Evolutionary conservation across 2,329 filamentous ascomycete species (phyloP).

Genomic region (Colletotrichum gigasporum): DNA sequence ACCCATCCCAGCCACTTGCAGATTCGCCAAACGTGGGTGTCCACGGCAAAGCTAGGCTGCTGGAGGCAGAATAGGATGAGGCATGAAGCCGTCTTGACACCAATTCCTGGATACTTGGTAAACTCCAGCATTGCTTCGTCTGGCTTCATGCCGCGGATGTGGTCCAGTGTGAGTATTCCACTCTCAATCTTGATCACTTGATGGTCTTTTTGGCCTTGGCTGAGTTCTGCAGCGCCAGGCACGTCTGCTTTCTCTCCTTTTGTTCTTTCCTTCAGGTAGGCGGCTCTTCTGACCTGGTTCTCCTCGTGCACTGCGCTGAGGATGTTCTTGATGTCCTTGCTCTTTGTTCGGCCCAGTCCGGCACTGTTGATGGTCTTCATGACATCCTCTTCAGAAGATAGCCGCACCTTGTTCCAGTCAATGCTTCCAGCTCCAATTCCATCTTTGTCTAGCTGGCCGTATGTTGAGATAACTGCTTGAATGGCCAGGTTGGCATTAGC

Average conservation of each 20-base stretch:
- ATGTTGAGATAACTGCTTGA: conserved; percentile 68
- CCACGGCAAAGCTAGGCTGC: conserved; percentile 64
- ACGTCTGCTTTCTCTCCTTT: conserved; percentile 52
- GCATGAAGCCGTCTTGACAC: conserved; percentile 66
- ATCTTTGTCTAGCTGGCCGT: conserved; percentile 68
- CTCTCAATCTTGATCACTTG: conserved; percentile 67
- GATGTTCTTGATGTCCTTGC: conserved; percentile 76
- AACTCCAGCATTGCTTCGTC: conserved; percentile 61
- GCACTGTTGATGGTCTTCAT: conserved; percentile 75
- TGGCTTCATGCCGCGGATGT: conserved; percentile 55
- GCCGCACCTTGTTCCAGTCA: conserved; percentile 77
- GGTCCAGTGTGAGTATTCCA: conserved; percentile 66
- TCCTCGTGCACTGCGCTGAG: conserved; percentile 77
- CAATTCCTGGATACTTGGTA: conserved; percentile 60
- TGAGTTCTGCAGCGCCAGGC: conserved; percentile 50
- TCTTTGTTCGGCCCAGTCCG: conserved; percentile 77
- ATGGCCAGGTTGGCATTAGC: conserved; percentile 71
- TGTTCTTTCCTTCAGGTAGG: conserved; percentile 53
- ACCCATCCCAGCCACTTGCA: conserved; percentile 64
- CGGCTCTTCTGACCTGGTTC: conserved; percentile 60
- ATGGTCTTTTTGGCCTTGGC: conserved; percentile 59
- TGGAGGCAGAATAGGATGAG: conserved; percentile 65
- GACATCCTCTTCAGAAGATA: conserved; percentile 67
- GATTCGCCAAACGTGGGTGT: conserved; percentile 65
- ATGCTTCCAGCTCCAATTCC: conserved; percentile 76